These are phyloP conservation scores for Diutina sp. DNA, from an alignment of 1,139 yeast genomes.

Conservation along the genomic window DNA sequence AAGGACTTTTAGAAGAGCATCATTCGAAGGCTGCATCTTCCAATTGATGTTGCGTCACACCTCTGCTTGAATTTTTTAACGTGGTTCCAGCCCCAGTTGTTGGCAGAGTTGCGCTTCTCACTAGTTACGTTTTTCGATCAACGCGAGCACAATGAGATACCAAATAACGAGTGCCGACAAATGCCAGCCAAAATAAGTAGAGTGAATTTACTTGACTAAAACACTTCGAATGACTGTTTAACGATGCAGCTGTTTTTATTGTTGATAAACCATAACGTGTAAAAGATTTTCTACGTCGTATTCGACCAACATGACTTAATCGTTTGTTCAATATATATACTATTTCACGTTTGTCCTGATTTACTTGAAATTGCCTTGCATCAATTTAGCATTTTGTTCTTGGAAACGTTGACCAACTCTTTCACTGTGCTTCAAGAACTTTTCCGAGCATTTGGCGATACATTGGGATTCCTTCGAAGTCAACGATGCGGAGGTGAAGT, in stretches of 20 bases:
- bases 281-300: neutral
- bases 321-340: neutral
- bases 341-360: neutral
- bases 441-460: conserved; percentile 86
- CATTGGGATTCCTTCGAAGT: conserved; percentile 78
- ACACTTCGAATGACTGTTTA: too few species aligned
- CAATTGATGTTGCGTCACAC: neutral
- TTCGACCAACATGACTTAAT: neutral
- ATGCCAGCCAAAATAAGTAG: too few species aligned
- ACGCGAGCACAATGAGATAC: neutral
- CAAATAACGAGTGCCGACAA: too few species aligned
- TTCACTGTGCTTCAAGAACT: conserved; percentile 95
- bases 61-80: neutral
- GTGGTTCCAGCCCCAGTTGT: neutral
- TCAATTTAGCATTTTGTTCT: conserved; percentile 54
- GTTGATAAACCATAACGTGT: neutral
- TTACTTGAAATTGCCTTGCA: conserved; percentile 9
- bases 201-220: too few species aligned
- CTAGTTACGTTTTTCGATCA: neutral
- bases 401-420: conserved; percentile 98
- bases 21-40: neutral
- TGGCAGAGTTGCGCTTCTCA: neutral
- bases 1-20: neutral
- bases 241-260: too few species aligned
- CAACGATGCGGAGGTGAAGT: conserved; percentile 84